Base-by-base conservation (phyloP, 768 basidiomycete species). In the Lactarius evosmus region DNA sequence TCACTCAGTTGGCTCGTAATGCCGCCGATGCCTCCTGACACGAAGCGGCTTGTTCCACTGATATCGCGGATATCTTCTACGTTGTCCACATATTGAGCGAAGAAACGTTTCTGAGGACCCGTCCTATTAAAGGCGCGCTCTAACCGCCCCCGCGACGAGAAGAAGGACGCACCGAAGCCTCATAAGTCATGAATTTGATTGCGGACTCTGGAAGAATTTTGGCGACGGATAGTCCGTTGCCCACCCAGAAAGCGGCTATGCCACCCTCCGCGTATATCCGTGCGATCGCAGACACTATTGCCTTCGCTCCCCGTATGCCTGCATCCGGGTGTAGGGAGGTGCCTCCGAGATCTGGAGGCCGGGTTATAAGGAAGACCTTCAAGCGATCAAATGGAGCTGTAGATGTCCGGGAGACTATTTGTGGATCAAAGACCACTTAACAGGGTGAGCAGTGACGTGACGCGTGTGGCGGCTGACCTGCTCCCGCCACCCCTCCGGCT, bases 171-270 rank as follows among this genome's bases (percentile, higher is more conserved):
- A 95, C 93, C 60, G 93, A 87, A 62, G 92, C 89, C 76, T 98
- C 97, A 75, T 98, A 98, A 4, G 91, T 75, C 69, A 95, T 87
- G 79, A 99, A 98, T 76, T 98, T 98, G 82, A 98, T 97, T 30
- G 97, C 97, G 53, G 94, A 98, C 79, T 98, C 96, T 5, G 95
- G 95, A 67, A 98, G 91, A 67, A 98, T 97, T 79, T 98, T 98
- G 58, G 86, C 83, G 30, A 98, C 90, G 54, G 95, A 98, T 59
- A 99, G 79, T 38, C 88, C 89, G 72, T 94, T 97, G 7, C 97
- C 97, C n/a, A 95, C 94, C 96, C 97, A 99, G 74, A 98, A 99
- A 3, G 88, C 91, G 56, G 87, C 80, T 17, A 97, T 76, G 7
- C 95, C 95, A 34, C 93, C 93, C 74, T 98, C 94, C 1, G 84